Evolutionary conservation across 2,329 filamentous ascomycete genomes (phyloP).

Genomic region (Penicillium paneum): DNA sequence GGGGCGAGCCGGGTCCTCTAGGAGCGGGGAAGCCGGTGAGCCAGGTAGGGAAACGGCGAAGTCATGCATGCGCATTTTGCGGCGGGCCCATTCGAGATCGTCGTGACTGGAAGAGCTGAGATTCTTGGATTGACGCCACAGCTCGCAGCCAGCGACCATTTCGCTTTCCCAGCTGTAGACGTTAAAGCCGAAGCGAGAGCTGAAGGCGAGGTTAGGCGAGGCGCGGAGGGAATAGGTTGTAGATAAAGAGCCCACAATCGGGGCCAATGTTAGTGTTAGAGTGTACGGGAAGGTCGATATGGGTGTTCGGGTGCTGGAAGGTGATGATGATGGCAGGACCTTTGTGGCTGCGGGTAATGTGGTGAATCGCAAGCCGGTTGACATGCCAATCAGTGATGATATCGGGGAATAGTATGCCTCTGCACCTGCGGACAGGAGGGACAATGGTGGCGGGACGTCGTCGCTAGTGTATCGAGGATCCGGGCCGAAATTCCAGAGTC

Average conservation of each 20-base stretch:
- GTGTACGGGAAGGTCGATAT: conserved; percentile 82
- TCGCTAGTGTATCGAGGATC: conserved; percentile 45
- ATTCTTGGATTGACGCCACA: conserved; percentile 66
- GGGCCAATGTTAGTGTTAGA: conserved; percentile 88
- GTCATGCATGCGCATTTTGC: conserved; percentile 34
- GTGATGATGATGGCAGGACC: conserved; percentile 19
- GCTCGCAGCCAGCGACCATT: conserved; percentile 84
- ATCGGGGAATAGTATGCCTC: conserved; percentile 94
- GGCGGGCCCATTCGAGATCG: conserved; percentile 44
- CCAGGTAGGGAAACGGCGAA: conserved; percentile 20
- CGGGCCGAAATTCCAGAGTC: conserved; percentile 89
- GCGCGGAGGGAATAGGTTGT: conserved; percentile 90
- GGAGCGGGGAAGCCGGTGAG: conserved; percentile 16
- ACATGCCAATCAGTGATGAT: conserved; percentile 91
- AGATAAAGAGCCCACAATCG: conserved; percentile 88
- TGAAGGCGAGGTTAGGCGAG: conserved; percentile 75
- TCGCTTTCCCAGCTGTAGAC: conserved; percentile 97
- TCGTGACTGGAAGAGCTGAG: conserved; percentile 38
- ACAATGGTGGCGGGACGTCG: conserved; percentile 58
- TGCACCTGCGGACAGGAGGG: conserved; percentile 83
- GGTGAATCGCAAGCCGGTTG: conserved; percentile 81
- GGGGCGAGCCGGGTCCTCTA: conserved; percentile 16
- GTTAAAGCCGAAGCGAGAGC: conserved; percentile 93
- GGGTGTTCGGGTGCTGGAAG: conserved; percentile 27
- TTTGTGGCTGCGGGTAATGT: conserved; percentile 63